Base-by-base conservation (phyloP, 495 filamentous ascomycete species). In the Staphylotrichum tortipilum region DNA sequence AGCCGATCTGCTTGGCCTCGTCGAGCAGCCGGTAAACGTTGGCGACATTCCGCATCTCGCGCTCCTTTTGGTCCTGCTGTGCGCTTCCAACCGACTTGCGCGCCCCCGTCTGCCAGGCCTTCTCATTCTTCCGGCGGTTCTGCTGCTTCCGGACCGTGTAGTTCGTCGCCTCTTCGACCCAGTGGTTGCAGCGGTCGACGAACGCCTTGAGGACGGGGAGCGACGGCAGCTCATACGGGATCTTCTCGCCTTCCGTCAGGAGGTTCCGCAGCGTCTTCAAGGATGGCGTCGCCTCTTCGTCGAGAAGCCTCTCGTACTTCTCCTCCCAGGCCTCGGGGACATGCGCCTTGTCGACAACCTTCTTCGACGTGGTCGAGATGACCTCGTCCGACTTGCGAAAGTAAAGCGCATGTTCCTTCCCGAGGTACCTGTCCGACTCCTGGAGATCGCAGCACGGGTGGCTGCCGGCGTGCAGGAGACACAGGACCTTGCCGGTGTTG, bases 131-230 rank as follows among this genome's bases (percentile, higher is more conserved):
- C 52, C 92, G 88, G 58, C 92, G 85, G 65, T 94, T 95, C 68
- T 96, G 91, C 71, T 97, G 92, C 72, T 99, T 99, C 42, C 92
- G 85, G 52, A 90, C 89, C 56, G 91, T 95, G 75, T 92, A 99
- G 65, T 89, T 94, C 54, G 85, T 89, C 50, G 92, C 92, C 69
- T 96, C 91, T 54, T 99, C 92, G 54, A 96, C 89, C 88, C 94
- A 94, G 65, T 95, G 90, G 68, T 95, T 92, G 72, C 90, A 95
- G 57, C 85, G 83, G 57, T 94, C 88, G 66, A 97, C 92, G 72
- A 91, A 97, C 53, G 79, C 76, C 69, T 82, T 86, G 61, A 99
- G 80, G 60, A 82, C 77, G 57, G 83, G 79, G 49, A 99, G 76
- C 54, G 88, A 88, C 55, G 85, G 80, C 52, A 99, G 76, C 55